Evolutionary conservation across 805 yeast genomes (phyloP), one percentile per base, ranked within the genome.

Genomic region (Lipomyces orientalis): DNA sequence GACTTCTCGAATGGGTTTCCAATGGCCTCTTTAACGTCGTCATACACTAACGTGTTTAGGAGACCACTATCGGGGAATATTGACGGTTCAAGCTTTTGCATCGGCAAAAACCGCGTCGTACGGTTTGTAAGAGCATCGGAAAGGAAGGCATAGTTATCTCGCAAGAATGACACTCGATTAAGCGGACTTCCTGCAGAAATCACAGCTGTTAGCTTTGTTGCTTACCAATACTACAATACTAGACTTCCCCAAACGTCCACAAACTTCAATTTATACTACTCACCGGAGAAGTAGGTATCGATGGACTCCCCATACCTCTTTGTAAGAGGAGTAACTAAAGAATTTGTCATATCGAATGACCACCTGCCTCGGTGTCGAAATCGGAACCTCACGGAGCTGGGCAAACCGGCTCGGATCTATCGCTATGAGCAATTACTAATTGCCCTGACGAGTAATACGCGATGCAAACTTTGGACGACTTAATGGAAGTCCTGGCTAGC

Each of bases 91-190:
- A 76, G 73, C 29, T 73, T 66, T 34, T 70, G 57, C 64, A 80
- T 77, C 58, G 86, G 83, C 1, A 89, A 75, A 65, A 88, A 84
- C 61, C 85, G 77, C 0, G 91, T 78, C 2, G 83, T 76, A 1
- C 82, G 79, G 67, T 84, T 85, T 29, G 69, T 70, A 22, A 85
- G 76, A 4, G 87, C 85, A 54, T 75, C 74, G 60, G 78, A 70
- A 43, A 89, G 82, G 72, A 87, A 88, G 35, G 80, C 83, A 19
- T 77, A 57, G 74, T 89, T 86, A 31, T 85, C 85, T 49, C 94
- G 79, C 60, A 89, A 78, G 72, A 88, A 90, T 19, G 89, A 84
- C 5, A 89, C 85, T 65, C 94, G 78, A 76, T 89, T 88, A 65
- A 90, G 79, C 5, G 85, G 86, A 67, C 82, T 86, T 16, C 83